Evolutionary conservation across 164 flowering plant genomes (phyloP), one percentile per base, ranked within the genome.

Genomic region (Aristolochia californica): DNA sequence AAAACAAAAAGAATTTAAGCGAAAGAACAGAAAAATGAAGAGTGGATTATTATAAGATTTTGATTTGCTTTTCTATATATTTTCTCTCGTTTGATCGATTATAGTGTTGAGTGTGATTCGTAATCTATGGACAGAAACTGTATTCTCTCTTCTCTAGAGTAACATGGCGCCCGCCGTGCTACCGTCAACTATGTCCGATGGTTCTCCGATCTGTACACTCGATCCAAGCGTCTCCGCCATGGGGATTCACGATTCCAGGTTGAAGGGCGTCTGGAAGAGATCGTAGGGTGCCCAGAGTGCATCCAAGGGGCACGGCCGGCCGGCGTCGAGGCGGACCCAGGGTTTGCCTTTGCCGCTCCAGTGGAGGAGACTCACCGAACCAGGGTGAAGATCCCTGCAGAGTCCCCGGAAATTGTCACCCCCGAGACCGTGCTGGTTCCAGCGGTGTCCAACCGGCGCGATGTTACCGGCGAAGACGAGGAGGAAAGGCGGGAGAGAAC

Each of bases 261-360:
- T 16, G 45, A 72, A 87, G 16, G 81, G 81, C 13, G 84, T 70
- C 28, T 72, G 72, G 22, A 82, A 57, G 13, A 91, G 78, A 77
- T 91, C 98, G 56, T 86, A 88, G 14, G 98, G 98, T 18, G 91
- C 85, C 98, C 98, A 91, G 16, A 91, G 67, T 0, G 97, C 86
- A 61, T 90, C 97, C 68, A 90, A 64, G 5, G 94, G 96, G 61
- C 97, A 90, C 0, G 91, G 95, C 62, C 94, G 64, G 56, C 64
- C 74, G 0, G 80, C 77, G 47, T 90, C 97, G 4, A 91, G 73
- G 20, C 98, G 60, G 7, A 48, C 87, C 98, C 98, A 91, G 0
- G 96, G 96, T 72, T 90, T 90, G 4, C 97, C 94, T 57, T 87
- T 90, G 15, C 97, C 97, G 45, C 95, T 90, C 95, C 97, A 91